Evolutionary conservation across 169 alveolate genomes (phyloP).

Genomic region (Eimeria maxima): DNA sequence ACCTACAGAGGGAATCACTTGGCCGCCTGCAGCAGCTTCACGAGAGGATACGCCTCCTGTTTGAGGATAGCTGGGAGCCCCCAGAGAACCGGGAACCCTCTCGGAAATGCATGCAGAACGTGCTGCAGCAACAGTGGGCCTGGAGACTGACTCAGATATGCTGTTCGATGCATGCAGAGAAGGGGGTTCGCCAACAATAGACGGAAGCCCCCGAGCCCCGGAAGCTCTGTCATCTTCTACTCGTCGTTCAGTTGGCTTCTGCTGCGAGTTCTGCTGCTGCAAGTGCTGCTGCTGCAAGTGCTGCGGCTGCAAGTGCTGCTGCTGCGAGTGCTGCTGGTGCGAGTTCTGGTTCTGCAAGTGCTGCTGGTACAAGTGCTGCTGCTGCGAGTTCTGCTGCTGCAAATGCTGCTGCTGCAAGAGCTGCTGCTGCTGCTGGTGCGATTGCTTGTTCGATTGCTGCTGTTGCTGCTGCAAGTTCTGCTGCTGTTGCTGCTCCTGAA

Average conservation of each 20-base stretch:
- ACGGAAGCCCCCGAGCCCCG: not conserved
- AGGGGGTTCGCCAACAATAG: not conserved
- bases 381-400: slow-evolving; percentile 1
- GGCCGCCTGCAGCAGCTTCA: not conserved
- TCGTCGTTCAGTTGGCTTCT: not conserved
- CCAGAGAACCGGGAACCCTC: not conserved
- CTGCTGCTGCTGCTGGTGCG: not conserved
- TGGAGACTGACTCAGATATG: not conserved
- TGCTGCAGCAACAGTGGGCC: not conserved
- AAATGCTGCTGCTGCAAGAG: not conserved
- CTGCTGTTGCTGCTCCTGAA: not conserved
- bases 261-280: slow-evolving; percentile 18
- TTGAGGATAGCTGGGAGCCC: not conserved
- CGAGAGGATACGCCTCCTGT: not conserved
- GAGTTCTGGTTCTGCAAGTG: not conserved
- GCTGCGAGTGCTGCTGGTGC: not conserved
- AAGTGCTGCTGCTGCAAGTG: not conserved
- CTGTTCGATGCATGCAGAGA: not conserved
- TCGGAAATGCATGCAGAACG: not conserved
- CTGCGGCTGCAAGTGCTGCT: not conserved
- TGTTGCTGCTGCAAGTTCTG: not conserved
- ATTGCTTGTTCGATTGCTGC: not conserved
- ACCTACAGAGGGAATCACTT: not conserved
- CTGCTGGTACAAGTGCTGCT: not conserved
- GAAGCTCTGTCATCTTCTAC: not conserved